These are phyloP conservation scores for Glycine tomentella DNA, from an alignment of 306 rosid genomes.

Conservation along the genomic window DNA sequence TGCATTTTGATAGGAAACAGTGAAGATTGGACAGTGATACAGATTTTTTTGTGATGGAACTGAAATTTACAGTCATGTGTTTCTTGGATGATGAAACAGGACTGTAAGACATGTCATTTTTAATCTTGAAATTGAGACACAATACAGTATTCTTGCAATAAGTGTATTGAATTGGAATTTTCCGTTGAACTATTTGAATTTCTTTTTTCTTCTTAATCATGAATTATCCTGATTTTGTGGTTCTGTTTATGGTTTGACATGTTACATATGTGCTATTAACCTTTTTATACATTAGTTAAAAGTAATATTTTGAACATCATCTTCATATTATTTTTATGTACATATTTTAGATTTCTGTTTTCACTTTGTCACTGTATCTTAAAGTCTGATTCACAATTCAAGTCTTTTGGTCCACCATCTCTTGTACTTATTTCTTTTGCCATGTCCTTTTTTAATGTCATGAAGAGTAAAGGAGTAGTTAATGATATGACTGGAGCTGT, in stretches of 20 bases:
- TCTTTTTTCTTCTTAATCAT: background rate
- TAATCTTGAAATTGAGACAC: background rate
- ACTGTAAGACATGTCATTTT: constrained; percentile 16
- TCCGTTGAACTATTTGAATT: background rate
- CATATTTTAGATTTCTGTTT: constrained; percentile 6
- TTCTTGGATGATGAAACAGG: constrained; percentile 31
- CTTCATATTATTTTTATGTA: background rate
- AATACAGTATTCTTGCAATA: background rate
- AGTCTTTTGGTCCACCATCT: background rate
- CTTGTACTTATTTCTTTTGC: constrained; percentile 38
- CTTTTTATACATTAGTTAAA: background rate
- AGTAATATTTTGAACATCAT: constrained; percentile 23
- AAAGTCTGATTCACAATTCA: background rate
- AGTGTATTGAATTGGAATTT: constrained; percentile 10
- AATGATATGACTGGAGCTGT: constrained; percentile 59
- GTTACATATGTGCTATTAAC: constrained; percentile 15
- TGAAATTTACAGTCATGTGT: constrained; percentile 5
- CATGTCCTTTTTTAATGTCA: constrained; percentile 37
- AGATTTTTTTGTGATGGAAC: constrained; percentile 10
- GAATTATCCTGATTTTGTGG: background rate
- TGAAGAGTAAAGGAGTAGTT: constrained; percentile 74
- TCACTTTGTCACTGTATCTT: background rate
- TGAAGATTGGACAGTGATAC: constrained; percentile 11
- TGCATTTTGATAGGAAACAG: constrained; percentile 29
- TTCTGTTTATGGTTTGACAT: constrained; percentile 14